Evolutionary conservation across 1,284 basidiomycete species (phyloP).

Genomic region (Apiotrichum gamsii): DNA sequence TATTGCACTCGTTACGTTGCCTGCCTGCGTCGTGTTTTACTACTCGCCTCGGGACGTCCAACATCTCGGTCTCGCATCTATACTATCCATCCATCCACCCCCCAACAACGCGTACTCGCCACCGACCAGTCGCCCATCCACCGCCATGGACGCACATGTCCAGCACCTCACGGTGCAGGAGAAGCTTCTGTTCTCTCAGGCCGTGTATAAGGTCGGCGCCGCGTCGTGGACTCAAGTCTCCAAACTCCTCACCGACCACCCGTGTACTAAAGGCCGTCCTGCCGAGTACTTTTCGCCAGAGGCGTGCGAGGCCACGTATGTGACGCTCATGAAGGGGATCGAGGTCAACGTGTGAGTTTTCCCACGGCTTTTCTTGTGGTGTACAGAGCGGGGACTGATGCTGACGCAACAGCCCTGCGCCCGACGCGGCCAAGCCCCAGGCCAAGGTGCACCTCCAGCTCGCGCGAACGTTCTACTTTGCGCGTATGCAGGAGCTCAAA

Average conservation of each 20-base stretch:
- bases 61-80: no score
- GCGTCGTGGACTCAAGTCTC: constrained; percentile 66
- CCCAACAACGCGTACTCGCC: not conserved
- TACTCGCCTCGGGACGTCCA: not conserved
- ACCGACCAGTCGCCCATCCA: not conserved
- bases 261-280: constrained; percentile 52
- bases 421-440: constrained; percentile 32
- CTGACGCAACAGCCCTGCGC: constrained; percentile 30
- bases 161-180: constrained; percentile 39
- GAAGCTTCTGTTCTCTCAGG: constrained; percentile 69
- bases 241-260: constrained; percentile 55
- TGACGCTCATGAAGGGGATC: constrained; percentile 61
- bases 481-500: constrained; percentile 64
- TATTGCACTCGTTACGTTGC: no score
- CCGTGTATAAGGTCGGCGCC: constrained; percentile 75
- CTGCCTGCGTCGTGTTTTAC: not conserved
- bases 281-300: constrained; percentile 61
- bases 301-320: constrained; percentile 62
- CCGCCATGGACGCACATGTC: constrained; percentile 1
- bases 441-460: constrained; percentile 57
- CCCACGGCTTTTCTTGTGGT: not conserved
- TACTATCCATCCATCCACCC: no score
- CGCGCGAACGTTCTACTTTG: constrained; percentile 64
- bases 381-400: not conserved
- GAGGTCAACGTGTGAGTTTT: constrained; percentile 59